These are phyloP conservation scores for Xylaria sp. DNA, from an alignment of 2,329 filamentous ascomycete genomes.

Conservation along the genomic window DNA sequence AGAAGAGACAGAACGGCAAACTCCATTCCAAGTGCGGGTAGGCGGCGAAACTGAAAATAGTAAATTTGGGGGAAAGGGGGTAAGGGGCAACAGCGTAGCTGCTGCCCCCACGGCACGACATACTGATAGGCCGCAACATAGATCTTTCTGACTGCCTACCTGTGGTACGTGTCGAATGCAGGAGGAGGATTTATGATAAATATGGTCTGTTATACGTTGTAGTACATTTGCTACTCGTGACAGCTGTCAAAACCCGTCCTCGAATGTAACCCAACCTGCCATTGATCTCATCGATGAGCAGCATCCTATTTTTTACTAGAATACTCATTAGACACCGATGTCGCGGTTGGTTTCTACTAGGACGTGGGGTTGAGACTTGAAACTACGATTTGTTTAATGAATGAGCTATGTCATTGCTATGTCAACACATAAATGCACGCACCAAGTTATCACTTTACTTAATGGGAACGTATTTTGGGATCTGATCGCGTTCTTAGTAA, in stretches of 20 bases:
- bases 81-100: conserved; percentile 18
- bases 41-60: conserved; percentile 9
- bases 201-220: conserved; percentile 27
- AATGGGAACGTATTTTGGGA: not conserved
- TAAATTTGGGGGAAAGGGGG: conserved; percentile 33
- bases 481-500: not conserved
- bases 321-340: not conserved
- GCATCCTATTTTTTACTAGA: not conserved
- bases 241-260: conserved; percentile 45
- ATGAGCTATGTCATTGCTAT: not conserved
- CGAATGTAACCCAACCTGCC: conserved; percentile 38
- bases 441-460: conserved; percentile 1
- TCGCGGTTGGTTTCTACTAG: not conserved
- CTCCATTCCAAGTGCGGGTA: conserved; percentile 17
- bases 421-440: not conserved
- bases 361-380: not conserved
- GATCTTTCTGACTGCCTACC: conserved; percentile 8
- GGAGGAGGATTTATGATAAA: conserved; percentile 9
- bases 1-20: conserved; percentile 3
- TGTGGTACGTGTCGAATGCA: conserved; percentile 4
- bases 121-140: conserved; percentile 20
- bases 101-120: conserved; percentile 15
- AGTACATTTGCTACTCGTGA: conserved; percentile 39
- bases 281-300: conserved; percentile 37
- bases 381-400: not conserved